Evolutionary conservation across 306 rosid species (phyloP), one percentile per base, ranked within the genome.

Genomic region (Cucurbita argyrosperma): DNA sequence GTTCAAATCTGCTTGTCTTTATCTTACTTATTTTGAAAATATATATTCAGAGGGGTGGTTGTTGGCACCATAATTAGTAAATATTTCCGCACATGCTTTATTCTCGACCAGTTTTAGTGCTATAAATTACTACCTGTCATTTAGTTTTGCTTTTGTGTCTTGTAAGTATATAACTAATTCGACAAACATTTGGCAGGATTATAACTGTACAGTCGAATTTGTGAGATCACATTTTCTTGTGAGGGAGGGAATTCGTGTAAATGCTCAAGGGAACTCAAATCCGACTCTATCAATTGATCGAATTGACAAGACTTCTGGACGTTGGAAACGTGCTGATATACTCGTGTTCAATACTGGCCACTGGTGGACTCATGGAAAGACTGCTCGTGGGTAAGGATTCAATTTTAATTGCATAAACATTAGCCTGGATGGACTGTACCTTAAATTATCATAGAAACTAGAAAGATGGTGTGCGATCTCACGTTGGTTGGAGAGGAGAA

Each of bases 311-410:
- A 84, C 90, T 23, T 80, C 92, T 38, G 52, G 77, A n/a, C 96
- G 96, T 23, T 91, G 97, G 99, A 85, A 80, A 84, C 86, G 80
- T 71, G 97, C 96, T 81, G 89, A 91, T 84, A 91, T 95, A 87
- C 96, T 95, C 43, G 85, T 95, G 85, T 89, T 95, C 74, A 95
- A 95, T 82, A 91, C 99, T 16, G 99, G 96, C 63, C 99, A 95
- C 78, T 91, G 99, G 99, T 95, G 97, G 99, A 52, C 92, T 81
- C 97, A 95, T 88, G 99, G 99, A 78, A 95, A 95, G 88, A 95
- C 96, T 74, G 86, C 96, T 62, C 89, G 97, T 19, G 99, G 99
- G 97, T 95, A 79, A 60, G 95, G 8, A 74, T 58, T 30, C 50
- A 12, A 69, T 23, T 69, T 43, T 14, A 12, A 69, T 26, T 49